Evolutionary conservation across 1,284 basidiomycete species (phyloP), one percentile per base, ranked within the genome.

Genomic region (Melampsora americana): DNA sequence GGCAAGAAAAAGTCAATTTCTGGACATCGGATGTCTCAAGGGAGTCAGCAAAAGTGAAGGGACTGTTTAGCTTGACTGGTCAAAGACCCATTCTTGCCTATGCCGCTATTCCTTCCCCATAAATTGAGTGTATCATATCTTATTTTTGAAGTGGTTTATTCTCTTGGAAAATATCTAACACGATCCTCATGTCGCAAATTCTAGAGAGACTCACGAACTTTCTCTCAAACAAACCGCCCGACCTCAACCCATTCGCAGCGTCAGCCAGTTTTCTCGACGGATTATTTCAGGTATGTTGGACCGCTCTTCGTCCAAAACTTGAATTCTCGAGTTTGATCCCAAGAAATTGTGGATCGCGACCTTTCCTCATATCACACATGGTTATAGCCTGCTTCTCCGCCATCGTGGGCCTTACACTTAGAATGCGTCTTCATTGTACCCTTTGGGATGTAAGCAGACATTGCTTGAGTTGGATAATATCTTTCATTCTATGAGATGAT

Each of bases 251-350:
- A 23, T 59, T 12, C 26, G 12, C 56, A 30, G 56, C 23, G 11
- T 16, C 56, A 23, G 56, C 56, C 2, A 28, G 23, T 18, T 59
- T 59, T 18, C 56, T 59, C 11, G 56, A 59, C 5, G 1, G 0
- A 59, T 28, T 59, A 23, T 26, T 59, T 59, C 56, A 59, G 26
- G 56, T 59, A 30, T 23, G 56, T 59, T 23, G 14, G 53, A 59
- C 1, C 18, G 9, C 11, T 59, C 7, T 23, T 16, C 26, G 23
- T 23, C n/a, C 6, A 28, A 59, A 7, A 26, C 56, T 59, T 44
- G 16, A 44, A 44, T 16, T 16, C 44, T 44, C 44, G 16, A 44
- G 44, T 18, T 16, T 44, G 16, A 44, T 44, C 16, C 16, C 56
- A 26, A 26, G 23, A 11, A 12, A 59, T 59, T 59, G 23, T 30